Base-by-base conservation (phyloP, 805 yeast genomes). In the Millerago galiae region DNA sequence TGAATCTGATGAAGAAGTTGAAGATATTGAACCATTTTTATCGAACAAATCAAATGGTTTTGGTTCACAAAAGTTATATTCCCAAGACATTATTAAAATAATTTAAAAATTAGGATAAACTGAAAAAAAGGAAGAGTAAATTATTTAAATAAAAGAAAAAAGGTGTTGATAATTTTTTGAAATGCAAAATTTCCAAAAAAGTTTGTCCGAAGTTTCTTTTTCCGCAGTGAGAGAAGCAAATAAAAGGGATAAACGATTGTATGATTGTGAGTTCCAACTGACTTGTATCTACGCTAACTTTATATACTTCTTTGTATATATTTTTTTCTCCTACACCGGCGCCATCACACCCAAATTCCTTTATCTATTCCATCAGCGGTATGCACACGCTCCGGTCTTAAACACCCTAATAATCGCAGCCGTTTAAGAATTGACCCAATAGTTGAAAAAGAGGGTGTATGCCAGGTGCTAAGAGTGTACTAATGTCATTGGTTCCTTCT, bases 311-410 rank as follows among this genome's bases (percentile, higher is more conserved):
- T 29, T 8, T 14, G 10, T 9, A 3, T 29, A 5, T 29, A 14
- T 8, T 13, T 17, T 14, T 31, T 12, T 13, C 12, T 11, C 16
- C 37, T 28, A 32, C n/a, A 35, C 26, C 33, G 32, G 26, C 28
- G 5, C 26, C 15, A 26, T 17, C 32, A 15, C 42, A 24, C 17
- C 31, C 34, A 16, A 15, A 32, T 10, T 33, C 18, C 9, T 39
- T 53, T 53, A 53, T 53, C 56, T 44, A 43, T 31, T 41, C 42
- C 47, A 53, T 53, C 56, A 53, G 53, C 34, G 56, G 55, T 53
- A 21, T 13, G 45, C 34, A 24, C 56, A 48, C 54, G 12, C 41
- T 13, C n/a, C 29, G 9, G 31, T 15, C n/a, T 14, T 24, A 17
- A n/a, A 12, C 35, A 31, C 34, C 31, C 15, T 12, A n/a, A 7